Conservation (phyloP, 2,329 filamentous ascomycete species). For the Hypoxylon sp. region DNA sequence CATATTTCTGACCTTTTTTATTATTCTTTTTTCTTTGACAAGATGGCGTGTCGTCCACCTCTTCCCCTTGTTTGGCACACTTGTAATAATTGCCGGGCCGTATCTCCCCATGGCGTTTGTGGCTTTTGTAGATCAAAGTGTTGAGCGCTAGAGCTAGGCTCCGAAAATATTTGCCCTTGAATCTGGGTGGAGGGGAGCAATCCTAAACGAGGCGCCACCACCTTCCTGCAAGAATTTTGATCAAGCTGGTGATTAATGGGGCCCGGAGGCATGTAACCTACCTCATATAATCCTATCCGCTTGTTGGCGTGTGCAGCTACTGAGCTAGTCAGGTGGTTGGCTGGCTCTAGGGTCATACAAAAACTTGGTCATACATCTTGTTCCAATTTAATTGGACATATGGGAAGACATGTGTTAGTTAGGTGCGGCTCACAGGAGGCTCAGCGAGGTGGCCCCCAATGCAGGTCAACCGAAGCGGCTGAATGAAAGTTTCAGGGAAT, state of each 20-base stretch:
- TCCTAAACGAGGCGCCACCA: conserved; percentile 22
- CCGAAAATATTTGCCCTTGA: too few species aligned
- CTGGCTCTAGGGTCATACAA: conserved; percentile 21
- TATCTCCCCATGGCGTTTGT: too few species aligned
- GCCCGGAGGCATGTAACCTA: conserved; percentile 20
- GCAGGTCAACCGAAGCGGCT: conserved; percentile 40
- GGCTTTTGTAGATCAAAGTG: too few species aligned
- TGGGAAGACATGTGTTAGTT: conserved; percentile 36
- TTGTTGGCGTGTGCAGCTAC: conserved; percentile 18
- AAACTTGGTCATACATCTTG: conserved; percentile 22
- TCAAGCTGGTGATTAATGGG: conserved; percentile 30
- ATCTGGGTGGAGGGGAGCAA: too few species aligned
- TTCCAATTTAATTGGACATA: conserved; percentile 24
- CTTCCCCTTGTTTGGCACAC: too few species aligned
- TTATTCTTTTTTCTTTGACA: too few species aligned
- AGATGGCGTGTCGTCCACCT: too few species aligned
- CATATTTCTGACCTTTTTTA: too few species aligned
- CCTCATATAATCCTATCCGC: conserved; percentile 15
- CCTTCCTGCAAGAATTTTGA: conserved; percentile 17
- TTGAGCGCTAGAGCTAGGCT: too few species aligned
- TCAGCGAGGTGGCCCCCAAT: conserved; percentile 34
- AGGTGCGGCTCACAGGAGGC: conserved; percentile 41
- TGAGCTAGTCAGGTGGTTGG: conserved; percentile 24
- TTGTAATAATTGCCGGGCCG: too few species aligned
- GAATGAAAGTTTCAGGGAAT: conserved; percentile 33